Conservation (phyloP, 2,329 filamentous ascomycete species). For the Aspergillus cejpii region DNA sequence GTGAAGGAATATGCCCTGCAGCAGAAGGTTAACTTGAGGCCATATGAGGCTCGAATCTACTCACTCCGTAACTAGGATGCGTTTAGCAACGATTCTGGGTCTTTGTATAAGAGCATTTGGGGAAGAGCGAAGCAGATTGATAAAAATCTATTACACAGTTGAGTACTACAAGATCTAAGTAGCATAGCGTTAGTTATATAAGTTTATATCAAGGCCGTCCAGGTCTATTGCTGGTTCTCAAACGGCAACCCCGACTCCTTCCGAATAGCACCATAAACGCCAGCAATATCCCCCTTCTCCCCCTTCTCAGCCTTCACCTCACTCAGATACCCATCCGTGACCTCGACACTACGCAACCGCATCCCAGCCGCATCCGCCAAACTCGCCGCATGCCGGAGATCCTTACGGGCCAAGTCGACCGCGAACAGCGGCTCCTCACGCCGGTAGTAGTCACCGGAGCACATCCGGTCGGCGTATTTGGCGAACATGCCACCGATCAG, state of each 20-base stretch:
- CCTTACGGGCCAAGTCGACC: constrained; percentile 76
- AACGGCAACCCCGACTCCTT: constrained; percentile 67
- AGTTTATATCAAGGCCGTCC: background rate
- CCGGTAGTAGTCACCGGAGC: constrained; percentile 67
- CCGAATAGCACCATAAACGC: constrained; percentile 73
- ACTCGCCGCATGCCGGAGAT: constrained; percentile 64
- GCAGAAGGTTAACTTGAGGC: constrained; percentile 4
- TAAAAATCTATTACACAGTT: too few species aligned
- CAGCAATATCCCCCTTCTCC: constrained; percentile 68
- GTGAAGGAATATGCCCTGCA: constrained; percentile 6
- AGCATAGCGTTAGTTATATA: too few species aligned
- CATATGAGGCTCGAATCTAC: constrained; percentile 15
- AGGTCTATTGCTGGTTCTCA: constrained; percentile 49
- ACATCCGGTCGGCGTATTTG: constrained; percentile 68
- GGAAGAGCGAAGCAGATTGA: too few species aligned
- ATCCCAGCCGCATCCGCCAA: constrained; percentile 59
- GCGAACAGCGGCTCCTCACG: constrained; percentile 72
- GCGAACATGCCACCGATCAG: constrained; percentile 71
- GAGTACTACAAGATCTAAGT: too few species aligned
- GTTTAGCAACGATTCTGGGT: too few species aligned
- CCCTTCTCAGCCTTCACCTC: constrained; percentile 64
- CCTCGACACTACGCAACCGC: constrained; percentile 58
- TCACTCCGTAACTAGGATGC: constrained; percentile 12
- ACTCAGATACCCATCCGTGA: constrained; percentile 62
- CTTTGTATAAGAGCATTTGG: too few species aligned